These are phyloP conservation scores for Paramecium caudatum DNA, from an alignment of 73 alveolate genomes.

Conservation along the genomic window DNA sequence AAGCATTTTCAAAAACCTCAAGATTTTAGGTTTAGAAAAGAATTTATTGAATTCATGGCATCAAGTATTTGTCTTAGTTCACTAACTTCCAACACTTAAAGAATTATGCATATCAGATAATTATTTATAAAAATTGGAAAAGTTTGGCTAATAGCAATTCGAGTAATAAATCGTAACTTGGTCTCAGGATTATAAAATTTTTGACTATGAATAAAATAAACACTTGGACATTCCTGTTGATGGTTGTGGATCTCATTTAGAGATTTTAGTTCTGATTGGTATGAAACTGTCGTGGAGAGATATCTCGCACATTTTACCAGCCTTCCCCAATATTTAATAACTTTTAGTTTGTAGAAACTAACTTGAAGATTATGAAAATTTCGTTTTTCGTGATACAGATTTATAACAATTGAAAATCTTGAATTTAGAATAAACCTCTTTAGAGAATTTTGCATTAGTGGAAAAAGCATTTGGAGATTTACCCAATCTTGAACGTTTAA, in stretches of 20 bases:
- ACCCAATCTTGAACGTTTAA: conserved; percentile 75
- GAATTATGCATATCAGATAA: conserved; percentile 83
- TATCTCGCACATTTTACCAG: conserved; percentile 79
- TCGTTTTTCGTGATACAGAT: conserved; percentile 70
- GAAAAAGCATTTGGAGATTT: conserved; percentile 70
- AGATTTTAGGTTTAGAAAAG: conserved; percentile 81
- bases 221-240: conserved; percentile 32
- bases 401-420: conserved; percentile 78
- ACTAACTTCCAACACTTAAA: conserved; percentile 77
- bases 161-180: conserved; percentile 1
- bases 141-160: not conserved
- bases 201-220: conserved; percentile 41
- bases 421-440: conserved; percentile 82
- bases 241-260: conserved; percentile 68
- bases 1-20: conserved; percentile 76
- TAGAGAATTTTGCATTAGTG: conserved; percentile 72
- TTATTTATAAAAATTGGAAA: conserved; percentile 74
- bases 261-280: conserved; percentile 81
- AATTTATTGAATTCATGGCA: conserved; percentile 87
- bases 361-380: conserved; percentile 79
- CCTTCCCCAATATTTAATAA: conserved; percentile 80
- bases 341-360: conserved; percentile 82
- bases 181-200: not conserved
- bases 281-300: conserved; percentile 84
- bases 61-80: conserved; percentile 79